phyloP scores from a whole-genome alignment of 805 yeast genomes.

The Saturnispora silvae region DNA sequence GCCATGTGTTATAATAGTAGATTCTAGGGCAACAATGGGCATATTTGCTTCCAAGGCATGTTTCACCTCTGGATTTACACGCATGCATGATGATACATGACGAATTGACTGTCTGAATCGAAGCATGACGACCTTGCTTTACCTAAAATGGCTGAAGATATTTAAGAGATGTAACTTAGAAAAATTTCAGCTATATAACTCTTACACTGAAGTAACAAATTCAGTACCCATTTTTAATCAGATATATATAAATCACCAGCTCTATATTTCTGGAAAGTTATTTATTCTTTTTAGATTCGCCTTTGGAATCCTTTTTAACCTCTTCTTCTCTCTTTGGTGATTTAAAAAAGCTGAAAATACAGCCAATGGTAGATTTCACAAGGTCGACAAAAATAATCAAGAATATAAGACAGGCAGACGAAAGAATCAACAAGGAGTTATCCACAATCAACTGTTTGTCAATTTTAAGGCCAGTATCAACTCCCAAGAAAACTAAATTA shows the following conservation, averaged over 20 bases:
- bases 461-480: constrained; percentile 14
- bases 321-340: neutral
- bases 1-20: constrained; percentile 86
- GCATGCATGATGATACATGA: constrained; percentile 2
- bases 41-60: constrained; percentile 46
- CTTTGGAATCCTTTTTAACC: too few relatives aligned
- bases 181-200: too few relatives aligned
- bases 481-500: neutral
- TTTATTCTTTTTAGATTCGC: too few relatives aligned
- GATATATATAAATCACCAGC: too few relatives aligned
- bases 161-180: too few relatives aligned
- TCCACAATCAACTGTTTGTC: constrained; percentile 38
- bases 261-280: too few relatives aligned
- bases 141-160: too few relatives aligned
- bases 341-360: neutral
- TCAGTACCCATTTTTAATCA: too few relatives aligned
- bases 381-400: constrained; percentile 11
- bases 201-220: too few relatives aligned
- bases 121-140: too few relatives aligned
- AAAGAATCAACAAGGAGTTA: constrained; percentile 35
- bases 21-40: constrained; percentile 78
- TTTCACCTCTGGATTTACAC: constrained; percentile 36
- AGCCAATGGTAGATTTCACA: constrained; percentile 1
- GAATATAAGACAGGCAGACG: constrained; percentile 8
- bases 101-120: neutral